These are phyloP conservation scores for Iris macrosiphon DNA, from an alignment of 106 monocot genomes.

Conservation along the genomic window DNA sequence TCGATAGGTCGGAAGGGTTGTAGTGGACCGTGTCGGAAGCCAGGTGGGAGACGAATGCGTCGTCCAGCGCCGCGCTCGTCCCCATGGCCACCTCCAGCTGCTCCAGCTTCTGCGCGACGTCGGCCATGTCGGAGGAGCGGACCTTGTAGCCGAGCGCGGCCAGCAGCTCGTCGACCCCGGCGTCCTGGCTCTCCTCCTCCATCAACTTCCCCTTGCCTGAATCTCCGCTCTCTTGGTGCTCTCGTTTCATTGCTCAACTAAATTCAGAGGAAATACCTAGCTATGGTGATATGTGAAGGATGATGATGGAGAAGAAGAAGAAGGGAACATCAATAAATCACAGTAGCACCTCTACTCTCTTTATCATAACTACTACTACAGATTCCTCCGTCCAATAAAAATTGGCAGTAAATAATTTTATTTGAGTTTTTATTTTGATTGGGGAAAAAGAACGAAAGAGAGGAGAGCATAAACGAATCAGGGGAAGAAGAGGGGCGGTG, in stretches of 20 bases:
- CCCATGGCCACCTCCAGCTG: conserved; percentile 95
- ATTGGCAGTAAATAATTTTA: no score
- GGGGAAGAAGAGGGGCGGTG: no score
- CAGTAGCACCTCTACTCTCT: neutral
- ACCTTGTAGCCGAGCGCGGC: conserved; percentile 86
- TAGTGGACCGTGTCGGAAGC: conserved; percentile 71
- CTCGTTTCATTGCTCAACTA: conserved; percentile 25
- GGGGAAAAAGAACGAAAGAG: no score
- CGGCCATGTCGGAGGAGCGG: conserved; percentile 76
- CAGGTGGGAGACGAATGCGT: conserved; percentile 39
- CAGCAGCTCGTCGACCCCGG: conserved; percentile 56
- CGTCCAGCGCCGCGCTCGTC: conserved; percentile 25
- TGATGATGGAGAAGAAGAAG: neutral
- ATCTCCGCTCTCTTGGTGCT: conserved; percentile 18
- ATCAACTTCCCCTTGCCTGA: neutral
- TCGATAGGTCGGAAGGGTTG: conserved; percentile 81
- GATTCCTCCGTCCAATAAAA: no score
- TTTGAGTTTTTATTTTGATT: no score
- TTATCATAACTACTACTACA: neutral
- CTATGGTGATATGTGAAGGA: neutral
- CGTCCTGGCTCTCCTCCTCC: conserved; percentile 27
- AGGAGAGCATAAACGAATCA: no score
- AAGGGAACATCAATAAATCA: conserved; percentile 3
- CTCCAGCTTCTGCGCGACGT: conserved; percentile 93
- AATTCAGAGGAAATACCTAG: neutral